Evolutionary conservation across 2,329 filamentous ascomycete species (phyloP).

Genomic region (Fusarium algeriense): DNA sequence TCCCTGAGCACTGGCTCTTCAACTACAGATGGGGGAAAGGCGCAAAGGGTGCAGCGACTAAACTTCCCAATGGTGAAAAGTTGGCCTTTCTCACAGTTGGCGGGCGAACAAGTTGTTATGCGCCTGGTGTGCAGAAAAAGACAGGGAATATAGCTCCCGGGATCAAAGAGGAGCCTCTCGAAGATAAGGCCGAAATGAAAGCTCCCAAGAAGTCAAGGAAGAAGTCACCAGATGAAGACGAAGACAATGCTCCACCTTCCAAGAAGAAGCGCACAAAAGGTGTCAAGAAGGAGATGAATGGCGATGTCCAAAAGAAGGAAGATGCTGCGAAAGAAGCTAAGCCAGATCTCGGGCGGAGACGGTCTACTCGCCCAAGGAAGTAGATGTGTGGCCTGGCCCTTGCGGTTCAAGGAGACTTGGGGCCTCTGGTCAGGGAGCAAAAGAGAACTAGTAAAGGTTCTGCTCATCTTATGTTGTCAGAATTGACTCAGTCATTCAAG

Average conservation of each 20-base stretch:
- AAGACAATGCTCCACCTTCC: constrained; percentile 40
- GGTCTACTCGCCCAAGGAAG: constrained; percentile 42
- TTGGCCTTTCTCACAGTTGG: constrained; percentile 90
- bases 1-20: constrained; percentile 90
- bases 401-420: background rate
- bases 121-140: constrained; percentile 89
- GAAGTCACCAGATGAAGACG: constrained; percentile 36
- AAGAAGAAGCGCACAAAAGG: constrained; percentile 42
- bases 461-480: background rate
- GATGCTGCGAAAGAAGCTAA: constrained; percentile 12
- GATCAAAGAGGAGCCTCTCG: constrained; percentile 58
- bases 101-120: constrained; percentile 89
- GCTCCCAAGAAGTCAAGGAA: constrained; percentile 47
- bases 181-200: constrained; percentile 44
- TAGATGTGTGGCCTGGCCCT: constrained; percentile 1
- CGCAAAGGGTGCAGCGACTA: constrained; percentile 75
- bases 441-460: too few species aligned
- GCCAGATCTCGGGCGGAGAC: constrained; percentile 36
- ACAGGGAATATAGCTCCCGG: constrained; percentile 58
- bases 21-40: constrained; percentile 91
- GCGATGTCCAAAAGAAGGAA: constrained; percentile 37
- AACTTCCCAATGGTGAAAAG: constrained; percentile 85
- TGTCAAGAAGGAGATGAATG: constrained; percentile 43
- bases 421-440: background rate
- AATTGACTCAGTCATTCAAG: background rate